These are phyloP conservation scores for Psidium friedrichsthalianum DNA, from an alignment of 345 rosid species.

Conservation along the genomic window DNA sequence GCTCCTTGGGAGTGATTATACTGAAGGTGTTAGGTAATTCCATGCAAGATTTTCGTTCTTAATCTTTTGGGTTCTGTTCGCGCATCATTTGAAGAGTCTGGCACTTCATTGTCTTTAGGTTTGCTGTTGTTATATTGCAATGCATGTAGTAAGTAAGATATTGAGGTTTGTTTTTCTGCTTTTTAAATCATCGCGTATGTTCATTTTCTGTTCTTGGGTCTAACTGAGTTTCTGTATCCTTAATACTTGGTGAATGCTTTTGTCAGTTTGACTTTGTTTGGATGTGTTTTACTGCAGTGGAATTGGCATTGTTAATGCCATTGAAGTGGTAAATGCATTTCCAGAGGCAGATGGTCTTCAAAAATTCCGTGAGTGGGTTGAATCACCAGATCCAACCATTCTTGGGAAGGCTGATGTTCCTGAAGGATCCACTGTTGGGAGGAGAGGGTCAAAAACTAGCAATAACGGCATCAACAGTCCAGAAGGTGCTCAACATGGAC, in stretches of 20 bases:
- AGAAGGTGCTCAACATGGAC: slow-evolving; percentile 7
- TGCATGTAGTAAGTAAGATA: background rate
- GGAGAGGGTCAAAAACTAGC: slow-evolving; percentile 27
- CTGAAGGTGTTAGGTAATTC: slow-evolving; percentile 87
- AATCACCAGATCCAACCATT: slow-evolving; percentile 93
- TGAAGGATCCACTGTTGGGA: slow-evolving; percentile 22
- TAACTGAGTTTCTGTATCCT: background rate
- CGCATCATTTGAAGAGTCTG: background rate
- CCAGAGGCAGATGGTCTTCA: slow-evolving; percentile 89
- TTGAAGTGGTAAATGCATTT: slow-evolving; percentile 90
- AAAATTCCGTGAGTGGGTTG: slow-evolving; percentile 88
- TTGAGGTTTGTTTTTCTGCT: background rate
- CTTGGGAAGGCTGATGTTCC: slow-evolving; percentile 42
- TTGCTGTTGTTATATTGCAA: background rate
- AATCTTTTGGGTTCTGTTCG: background rate
- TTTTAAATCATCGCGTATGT: background rate
- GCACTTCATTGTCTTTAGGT: background rate
- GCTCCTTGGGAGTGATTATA: slow-evolving; percentile 98
- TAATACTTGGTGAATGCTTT: background rate
- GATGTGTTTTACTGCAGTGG: slow-evolving; percentile 51
- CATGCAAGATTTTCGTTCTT: background rate
- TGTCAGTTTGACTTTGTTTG: background rate
- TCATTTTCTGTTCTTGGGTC: background rate
- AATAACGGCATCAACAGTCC: slow-evolving; percentile 9
- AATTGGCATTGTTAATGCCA: slow-evolving; percentile 94